Evolutionary conservation across 345 rosid genomes (phyloP).

Genomic region (Eucalyptus leucophloia): DNA sequence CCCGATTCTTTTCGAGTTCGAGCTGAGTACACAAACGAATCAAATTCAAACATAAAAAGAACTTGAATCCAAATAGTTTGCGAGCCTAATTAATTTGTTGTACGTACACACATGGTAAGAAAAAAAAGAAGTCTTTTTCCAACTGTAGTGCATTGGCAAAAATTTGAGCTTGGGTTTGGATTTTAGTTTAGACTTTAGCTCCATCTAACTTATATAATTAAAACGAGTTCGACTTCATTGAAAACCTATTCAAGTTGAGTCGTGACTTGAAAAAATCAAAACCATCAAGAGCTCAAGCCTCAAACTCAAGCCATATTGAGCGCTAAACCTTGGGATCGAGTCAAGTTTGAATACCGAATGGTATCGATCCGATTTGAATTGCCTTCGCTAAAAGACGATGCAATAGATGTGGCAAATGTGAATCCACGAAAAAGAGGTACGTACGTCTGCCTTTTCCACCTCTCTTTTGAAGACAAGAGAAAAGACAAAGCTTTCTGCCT

Average conservation of each 20-base stretch:
- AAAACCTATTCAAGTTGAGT: background rate
- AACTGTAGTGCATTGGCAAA: background rate
- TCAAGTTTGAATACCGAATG: rapidly evolving
- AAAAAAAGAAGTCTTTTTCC: too few species aligned
- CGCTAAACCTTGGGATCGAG: background rate
- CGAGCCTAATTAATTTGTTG: background rate
- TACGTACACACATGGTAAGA: too few species aligned
- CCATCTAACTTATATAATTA: background rate
- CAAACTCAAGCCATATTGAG: background rate
- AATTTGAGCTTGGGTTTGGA: background rate
- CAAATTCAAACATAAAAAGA: background rate
- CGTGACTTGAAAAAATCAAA: background rate
- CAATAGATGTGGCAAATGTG: background rate
- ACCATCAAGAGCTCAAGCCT: background rate
- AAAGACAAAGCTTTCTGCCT: background rate
- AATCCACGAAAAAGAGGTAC: background rate
- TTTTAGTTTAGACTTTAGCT: background rate
- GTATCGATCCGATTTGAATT: background rate
- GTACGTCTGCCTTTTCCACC: background rate
- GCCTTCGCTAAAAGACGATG: background rate
- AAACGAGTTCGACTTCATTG: rapidly evolving
- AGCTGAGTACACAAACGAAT: background rate
- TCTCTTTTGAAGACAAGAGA: background rate
- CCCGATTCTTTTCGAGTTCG: background rate
- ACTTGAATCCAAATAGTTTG: background rate